A percentile compares a stretch with the other conserved stretches of the same genome.
Conservation (phyloP, 495 filamentous ascomycete species). For the Cladorrhinum samala region DNA sequence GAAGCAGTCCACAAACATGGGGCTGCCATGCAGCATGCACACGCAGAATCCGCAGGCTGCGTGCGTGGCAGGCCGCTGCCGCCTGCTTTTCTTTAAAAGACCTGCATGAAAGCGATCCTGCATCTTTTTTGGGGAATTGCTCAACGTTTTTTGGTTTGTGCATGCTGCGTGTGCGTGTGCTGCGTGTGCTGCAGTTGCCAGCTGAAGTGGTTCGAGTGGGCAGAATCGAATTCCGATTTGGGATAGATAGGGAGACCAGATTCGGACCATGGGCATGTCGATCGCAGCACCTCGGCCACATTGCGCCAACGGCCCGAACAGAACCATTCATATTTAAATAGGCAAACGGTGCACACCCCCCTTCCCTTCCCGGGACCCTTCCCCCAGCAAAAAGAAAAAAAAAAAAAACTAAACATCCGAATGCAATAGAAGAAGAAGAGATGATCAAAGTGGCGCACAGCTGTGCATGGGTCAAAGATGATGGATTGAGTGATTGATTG, state of each 20-base stretch:
- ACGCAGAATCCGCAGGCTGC: no score
- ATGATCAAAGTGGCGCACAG: no score
- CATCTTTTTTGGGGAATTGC: no score
- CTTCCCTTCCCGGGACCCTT: neutral
- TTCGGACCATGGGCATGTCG: neutral
- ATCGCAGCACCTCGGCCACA: neutral
- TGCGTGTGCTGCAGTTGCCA: neutral
- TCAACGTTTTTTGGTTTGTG: neutral
- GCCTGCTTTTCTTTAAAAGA: no score
- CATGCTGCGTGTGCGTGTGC: neutral
- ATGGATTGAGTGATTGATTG: no score
- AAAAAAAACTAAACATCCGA: no score
- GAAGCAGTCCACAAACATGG: no score
- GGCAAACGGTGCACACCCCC: neutral
- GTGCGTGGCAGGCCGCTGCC: no score
- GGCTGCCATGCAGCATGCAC: no score
- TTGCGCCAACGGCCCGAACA: neutral
- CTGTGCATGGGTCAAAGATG: no score
- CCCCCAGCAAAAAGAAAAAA: neutral
- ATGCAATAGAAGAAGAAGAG: no score
- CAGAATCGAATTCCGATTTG: neutral
- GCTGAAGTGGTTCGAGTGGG: neutral
- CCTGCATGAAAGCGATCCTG: neutral
- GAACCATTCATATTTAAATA: neutral
- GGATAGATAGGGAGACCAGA: neutral